phyloP scores from a whole-genome alignment of 352 stramenopile genomes.

The Pythium rhizo-oryzae region DNA sequence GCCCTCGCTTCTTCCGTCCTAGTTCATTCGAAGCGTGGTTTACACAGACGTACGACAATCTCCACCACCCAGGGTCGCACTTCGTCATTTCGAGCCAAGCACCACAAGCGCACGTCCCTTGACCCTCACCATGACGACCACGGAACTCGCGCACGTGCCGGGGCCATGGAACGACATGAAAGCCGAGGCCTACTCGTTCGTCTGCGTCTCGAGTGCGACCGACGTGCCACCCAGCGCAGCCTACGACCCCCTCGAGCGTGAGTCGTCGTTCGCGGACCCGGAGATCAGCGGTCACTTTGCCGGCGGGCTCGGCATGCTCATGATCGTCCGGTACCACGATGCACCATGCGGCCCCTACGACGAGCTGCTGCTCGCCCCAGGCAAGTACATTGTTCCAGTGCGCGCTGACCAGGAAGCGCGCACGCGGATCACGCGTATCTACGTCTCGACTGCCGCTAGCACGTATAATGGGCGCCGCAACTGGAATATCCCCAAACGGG shows the following conservation, averaged over 20 bases:
- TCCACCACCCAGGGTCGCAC: too few species aligned
- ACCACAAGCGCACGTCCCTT: neutral
- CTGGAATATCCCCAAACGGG: slow-evolving; percentile 19
- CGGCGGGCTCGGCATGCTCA: slow-evolving; percentile 9
- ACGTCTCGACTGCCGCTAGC: slow-evolving; percentile 10
- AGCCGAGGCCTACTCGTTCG: slow-evolving; percentile 12
- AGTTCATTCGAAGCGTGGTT: too few species aligned
- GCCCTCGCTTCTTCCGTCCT: too few species aligned
- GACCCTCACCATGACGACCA: neutral
- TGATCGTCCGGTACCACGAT: slow-evolving; percentile 17
- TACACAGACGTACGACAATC: too few species aligned
- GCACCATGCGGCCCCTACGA: slow-evolving; percentile 10
- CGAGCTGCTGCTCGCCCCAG: slow-evolving; percentile 9
- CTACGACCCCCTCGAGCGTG: slow-evolving; percentile 14
- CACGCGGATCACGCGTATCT: slow-evolving; percentile 17
- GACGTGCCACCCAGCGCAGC: slow-evolving; percentile 7
- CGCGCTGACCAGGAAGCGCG: neutral
- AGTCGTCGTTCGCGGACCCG: neutral
- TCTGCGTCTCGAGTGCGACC: neutral
- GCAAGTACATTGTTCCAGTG: neutral
- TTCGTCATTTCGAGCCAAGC: too few species aligned
- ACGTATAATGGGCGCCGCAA: slow-evolving; percentile 12
- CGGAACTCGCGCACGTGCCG: neutral
- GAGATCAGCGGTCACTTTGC: slow-evolving; percentile 8
- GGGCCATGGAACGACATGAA: slow-evolving; percentile 18